Conservation (phyloP, 495 filamentous ascomycete species). For the Oidiodendron maius region DNA sequence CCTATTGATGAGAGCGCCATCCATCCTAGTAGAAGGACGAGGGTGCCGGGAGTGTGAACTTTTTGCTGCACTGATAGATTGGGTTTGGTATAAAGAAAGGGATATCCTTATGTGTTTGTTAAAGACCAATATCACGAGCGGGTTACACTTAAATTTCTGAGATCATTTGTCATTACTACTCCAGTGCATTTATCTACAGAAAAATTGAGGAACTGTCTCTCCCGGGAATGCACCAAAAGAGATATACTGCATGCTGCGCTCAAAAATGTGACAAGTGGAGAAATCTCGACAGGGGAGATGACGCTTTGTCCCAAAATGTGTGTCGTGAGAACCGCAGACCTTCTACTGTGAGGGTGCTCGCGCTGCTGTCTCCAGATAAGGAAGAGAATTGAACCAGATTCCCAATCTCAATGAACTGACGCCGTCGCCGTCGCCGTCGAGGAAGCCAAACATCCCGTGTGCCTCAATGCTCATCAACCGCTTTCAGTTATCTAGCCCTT, state of each 20-base stretch:
- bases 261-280: too few species aligned
- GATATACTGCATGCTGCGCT: background rate
- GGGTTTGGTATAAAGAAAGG: too few species aligned
- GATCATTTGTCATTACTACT: conserved; percentile 5
- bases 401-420: background rate
- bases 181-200: conserved; percentile 24
- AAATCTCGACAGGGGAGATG: conserved; percentile 8
- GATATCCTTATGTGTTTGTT: too few species aligned
- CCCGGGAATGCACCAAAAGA: conserved; percentile 1
- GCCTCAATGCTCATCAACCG: too few species aligned
- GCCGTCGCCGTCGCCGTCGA: too few species aligned
- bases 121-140: too few species aligned
- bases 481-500: too few species aligned
- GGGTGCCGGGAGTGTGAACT: conserved; percentile 27
- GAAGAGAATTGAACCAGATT: conserved; percentile 15
- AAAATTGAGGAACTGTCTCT: conserved; percentile 14
- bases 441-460: too few species aligned
- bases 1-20: conserved; percentile 34
- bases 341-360: conserved; percentile 11
- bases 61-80: too few species aligned
- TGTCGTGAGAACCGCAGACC: background rate
- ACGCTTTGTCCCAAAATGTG: background rate
- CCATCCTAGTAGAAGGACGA: conserved; percentile 54
- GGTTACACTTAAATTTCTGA: background rate
- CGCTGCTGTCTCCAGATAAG: conserved; percentile 17